Conservation (phyloP, 2,329 filamentous ascomycete species). For the Aureobasidium lini region DNA sequence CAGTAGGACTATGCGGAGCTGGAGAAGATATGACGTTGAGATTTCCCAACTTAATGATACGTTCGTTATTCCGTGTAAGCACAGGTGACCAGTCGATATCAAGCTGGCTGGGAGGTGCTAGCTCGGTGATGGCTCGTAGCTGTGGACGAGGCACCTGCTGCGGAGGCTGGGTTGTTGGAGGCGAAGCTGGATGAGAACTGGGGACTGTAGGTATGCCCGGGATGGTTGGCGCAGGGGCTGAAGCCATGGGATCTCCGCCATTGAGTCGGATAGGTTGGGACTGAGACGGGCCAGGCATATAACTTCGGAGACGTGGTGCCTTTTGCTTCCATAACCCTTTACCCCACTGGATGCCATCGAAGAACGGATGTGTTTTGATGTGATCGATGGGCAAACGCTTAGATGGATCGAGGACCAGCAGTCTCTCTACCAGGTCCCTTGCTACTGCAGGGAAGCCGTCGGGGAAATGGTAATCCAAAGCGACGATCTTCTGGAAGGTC, state of each 20-base stretch:
- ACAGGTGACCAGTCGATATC: slow-evolving; percentile 99
- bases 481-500: slow-evolving; percentile 97
- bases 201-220: slow-evolving; percentile 4
- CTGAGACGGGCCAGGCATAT: slow-evolving; percentile 62
- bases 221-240: background rate
- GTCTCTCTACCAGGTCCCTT: slow-evolving; percentile 79
- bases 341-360: slow-evolving; percentile 79
- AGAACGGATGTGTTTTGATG: slow-evolving; percentile 94
- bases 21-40: slow-evolving; percentile 75
- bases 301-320: slow-evolving; percentile 77
- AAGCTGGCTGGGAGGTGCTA: slow-evolving; percentile 91
- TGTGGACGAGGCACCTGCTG: slow-evolving; percentile 47
- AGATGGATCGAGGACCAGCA: slow-evolving; percentile 80
- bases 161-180: slow-evolving; percentile 15
- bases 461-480: slow-evolving; percentile 88
- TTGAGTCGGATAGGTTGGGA: slow-evolving; percentile 51
- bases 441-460: slow-evolving; percentile 78
- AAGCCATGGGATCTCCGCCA: slow-evolving; percentile 20
- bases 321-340: slow-evolving; percentile 82
- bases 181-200: background rate
- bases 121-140: slow-evolving; percentile 80
- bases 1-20: slow-evolving; percentile 64
- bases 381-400: slow-evolving; percentile 85
- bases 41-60: slow-evolving; percentile 90
- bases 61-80: slow-evolving; percentile 80